phyloP scores from a whole-genome alignment of 2,329 filamentous ascomycete species.

The Colletotrichum incanum region DNA sequence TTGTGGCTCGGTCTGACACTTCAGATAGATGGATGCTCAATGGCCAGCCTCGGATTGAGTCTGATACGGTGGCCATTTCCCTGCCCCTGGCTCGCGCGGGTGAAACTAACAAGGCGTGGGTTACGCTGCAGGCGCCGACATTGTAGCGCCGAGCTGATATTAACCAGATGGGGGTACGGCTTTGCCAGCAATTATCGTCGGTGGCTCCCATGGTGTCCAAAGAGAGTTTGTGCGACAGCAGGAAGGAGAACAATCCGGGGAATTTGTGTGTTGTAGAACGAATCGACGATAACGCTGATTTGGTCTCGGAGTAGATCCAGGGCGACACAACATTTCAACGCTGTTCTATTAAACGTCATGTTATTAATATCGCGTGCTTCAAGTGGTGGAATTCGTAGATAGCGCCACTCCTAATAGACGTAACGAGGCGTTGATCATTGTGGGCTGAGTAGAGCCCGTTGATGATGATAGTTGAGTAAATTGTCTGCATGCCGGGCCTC shows the following conservation, averaged over 20 bases:
- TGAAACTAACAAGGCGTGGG: slow-evolving; percentile 11
- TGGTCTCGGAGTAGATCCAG: not conserved
- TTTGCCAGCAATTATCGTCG: slow-evolving; percentile 16
- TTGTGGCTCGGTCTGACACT: slow-evolving; percentile 1
- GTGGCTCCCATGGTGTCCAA: not conserved
- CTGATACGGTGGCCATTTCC: slow-evolving; percentile 1
- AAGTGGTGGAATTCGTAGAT: slow-evolving; percentile 13
- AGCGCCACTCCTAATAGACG: not conserved
- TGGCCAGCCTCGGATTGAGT: not conserved
- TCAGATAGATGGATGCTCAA: not conserved
- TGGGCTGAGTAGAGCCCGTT: not conserved
- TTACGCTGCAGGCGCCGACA: slow-evolving; percentile 8
- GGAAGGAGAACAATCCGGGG: slow-evolving; percentile 25
- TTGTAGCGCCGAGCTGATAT: slow-evolving; percentile 13
- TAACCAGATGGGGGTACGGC: slow-evolving; percentile 9
- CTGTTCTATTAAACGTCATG: slow-evolving; percentile 31
- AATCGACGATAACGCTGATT: slow-evolving; percentile 32
- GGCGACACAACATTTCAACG: slow-evolving; percentile 12
- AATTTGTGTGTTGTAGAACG: slow-evolving; percentile 24
- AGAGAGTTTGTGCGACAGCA: not conserved
- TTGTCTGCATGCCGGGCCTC: not conserved
- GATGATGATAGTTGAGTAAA: not conserved
- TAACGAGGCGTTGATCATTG: not conserved
- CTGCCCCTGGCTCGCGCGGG: not conserved
- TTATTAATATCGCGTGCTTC: slow-evolving; percentile 19